Evolutionary conservation across 345 rosid genomes (phyloP).

Genomic region (Euphorbia lathyris): DNA sequence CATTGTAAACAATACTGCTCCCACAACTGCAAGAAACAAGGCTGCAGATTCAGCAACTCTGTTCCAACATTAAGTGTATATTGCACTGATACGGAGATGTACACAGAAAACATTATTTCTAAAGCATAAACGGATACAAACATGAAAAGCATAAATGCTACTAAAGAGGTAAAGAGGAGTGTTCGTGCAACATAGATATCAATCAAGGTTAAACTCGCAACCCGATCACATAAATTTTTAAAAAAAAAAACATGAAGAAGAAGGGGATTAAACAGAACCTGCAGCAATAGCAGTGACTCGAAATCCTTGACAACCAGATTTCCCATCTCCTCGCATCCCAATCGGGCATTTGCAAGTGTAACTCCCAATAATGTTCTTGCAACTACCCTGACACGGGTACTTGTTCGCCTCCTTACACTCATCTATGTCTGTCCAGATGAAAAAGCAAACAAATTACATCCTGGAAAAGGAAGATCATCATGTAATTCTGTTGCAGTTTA

Average conservation of each 20-base stretch:
- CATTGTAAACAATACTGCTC: not conserved
- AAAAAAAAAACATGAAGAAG: not conserved
- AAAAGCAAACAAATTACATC: not conserved
- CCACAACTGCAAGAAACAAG: constrained; percentile 5
- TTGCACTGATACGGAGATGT: no score
- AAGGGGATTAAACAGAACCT: not conserved
- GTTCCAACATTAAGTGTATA: not conserved
- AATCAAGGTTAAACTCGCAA: not conserved
- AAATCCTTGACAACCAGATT: constrained; percentile 18
- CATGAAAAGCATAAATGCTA: no score
- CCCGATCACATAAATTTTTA: not conserved
- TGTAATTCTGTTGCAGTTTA: no score
- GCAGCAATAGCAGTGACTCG: constrained; percentile 2
- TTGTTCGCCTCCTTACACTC: constrained; percentile 6
- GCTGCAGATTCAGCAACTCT: not conserved
- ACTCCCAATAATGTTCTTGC: constrained; percentile 8
- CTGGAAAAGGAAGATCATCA: not conserved
- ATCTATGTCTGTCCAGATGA: constrained; percentile 7
- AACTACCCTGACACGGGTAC: constrained; percentile 13
- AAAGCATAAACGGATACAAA: no score
- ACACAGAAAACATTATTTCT: no score
- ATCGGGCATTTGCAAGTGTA: constrained; percentile 19
- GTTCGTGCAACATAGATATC: no score
- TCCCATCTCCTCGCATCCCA: constrained; percentile 21
- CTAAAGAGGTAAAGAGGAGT: no score